Percentiles rank a stretch among this genome's conserved stretches.
Evolutionary conservation across 2,329 filamentous ascomycete species (phyloP).

Genomic region (Fusarium sp.): DNA sequence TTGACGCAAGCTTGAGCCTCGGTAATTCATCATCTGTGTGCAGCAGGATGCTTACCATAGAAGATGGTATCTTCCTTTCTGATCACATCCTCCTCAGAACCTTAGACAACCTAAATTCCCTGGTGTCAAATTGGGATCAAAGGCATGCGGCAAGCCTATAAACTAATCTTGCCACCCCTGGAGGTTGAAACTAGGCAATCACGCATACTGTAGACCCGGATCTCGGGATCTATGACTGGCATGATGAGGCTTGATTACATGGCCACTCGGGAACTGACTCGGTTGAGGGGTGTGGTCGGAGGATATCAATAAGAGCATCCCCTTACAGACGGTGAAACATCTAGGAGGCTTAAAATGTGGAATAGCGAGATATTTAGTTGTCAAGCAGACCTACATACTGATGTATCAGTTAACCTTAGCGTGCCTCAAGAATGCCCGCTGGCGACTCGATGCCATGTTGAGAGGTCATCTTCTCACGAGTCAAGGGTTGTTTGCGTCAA

Average conservation of each 20-base stretch:
- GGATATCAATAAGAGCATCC: slow-evolving; percentile 5
- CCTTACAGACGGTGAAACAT: slow-evolving; percentile 6
- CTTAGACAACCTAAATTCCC: neutral
- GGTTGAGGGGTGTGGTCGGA: neutral
- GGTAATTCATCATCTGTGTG: neutral
- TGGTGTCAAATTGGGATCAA: neutral
- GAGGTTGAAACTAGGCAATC: neutral
- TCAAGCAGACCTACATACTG: slow-evolving; percentile 3
- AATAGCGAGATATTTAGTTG: neutral
- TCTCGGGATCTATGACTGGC: neutral
- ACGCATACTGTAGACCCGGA: neutral
- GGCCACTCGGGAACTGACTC: neutral
- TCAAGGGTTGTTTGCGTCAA: neutral
- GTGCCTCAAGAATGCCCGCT: neutral
- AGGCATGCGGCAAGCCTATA: neutral
- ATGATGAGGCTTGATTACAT: slow-evolving; percentile 4
- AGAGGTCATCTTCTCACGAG: neutral
- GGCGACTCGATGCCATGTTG: neutral
- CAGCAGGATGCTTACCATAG: neutral
- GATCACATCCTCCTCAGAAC: neutral
- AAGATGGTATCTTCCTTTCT: neutral
- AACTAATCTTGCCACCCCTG: neutral
- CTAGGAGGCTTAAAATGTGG: neutral
- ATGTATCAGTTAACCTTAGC: neutral
- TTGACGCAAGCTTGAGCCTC: neutral